These are phyloP conservation scores for Beauveria australis DNA, from an alignment of 2,329 filamentous ascomycete species.

Conservation along the genomic window DNA sequence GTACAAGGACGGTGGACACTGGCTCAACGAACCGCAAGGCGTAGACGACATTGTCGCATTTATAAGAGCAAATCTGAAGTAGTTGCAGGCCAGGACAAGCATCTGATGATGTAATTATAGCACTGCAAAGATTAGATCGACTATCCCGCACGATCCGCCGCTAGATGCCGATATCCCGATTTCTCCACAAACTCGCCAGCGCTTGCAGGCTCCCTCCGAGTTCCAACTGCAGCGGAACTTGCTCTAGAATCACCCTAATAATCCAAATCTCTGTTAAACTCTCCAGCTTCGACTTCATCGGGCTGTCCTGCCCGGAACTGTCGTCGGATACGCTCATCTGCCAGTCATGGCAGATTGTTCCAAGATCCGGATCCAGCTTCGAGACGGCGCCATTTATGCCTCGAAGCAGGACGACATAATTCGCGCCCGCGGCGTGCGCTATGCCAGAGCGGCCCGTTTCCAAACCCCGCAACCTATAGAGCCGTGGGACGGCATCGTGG, in stretches of 20 bases:
- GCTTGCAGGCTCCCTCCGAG: no score
- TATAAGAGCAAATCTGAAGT: neutral
- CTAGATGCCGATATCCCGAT: neutral
- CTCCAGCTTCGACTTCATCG: no score
- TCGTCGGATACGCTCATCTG: no score
- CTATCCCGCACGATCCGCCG: neutral
- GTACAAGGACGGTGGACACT: neutral
- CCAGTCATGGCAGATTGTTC: neutral
- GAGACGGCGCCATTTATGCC: slow-evolving; percentile 11
- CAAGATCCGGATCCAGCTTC: slow-evolving; percentile 17
- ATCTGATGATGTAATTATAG: neutral
- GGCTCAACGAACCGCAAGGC: slow-evolving; percentile 2
- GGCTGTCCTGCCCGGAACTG: no score
- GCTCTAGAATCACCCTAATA: neutral
- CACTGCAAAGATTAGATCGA: neutral
- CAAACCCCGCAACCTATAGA: slow-evolving; percentile 4
- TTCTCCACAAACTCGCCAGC: neutral
- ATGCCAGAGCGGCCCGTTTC: slow-evolving; percentile 14
- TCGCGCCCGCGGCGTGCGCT: slow-evolving; percentile 12
- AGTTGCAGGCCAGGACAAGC: neutral
- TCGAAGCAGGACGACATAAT: neutral
- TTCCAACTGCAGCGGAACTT: neutral
- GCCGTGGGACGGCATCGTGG: slow-evolving; percentile 6
- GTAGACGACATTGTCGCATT: neutral
- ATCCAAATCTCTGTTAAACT: neutral